A percentile compares a stretch with the other conserved stretches of the same genome.
These are phyloP conservation scores for Fusarium marasasianum DNA, from an alignment of 2,329 filamentous ascomycete species.

Conservation along the genomic window DNA sequence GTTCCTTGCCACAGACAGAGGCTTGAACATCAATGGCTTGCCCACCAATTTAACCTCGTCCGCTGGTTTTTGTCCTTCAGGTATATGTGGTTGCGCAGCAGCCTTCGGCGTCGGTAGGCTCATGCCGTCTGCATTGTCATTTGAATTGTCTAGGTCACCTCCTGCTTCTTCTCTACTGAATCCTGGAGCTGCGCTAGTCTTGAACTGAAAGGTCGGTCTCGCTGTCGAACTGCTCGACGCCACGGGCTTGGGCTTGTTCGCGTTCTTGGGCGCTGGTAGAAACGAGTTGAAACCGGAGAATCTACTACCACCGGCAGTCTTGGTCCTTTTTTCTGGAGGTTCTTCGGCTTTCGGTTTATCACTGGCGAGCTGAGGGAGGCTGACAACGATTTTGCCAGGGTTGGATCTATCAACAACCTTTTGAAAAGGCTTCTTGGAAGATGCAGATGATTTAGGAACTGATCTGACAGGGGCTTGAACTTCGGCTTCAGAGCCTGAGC, in stretches of 20 bases:
- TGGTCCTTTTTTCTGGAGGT: conserved; percentile 75
- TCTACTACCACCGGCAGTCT: conserved; percentile 64
- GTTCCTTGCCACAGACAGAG: conserved; percentile 83
- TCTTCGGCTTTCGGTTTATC: conserved; percentile 47
- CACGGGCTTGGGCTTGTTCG: conserved; percentile 46
- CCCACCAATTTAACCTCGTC: conserved; percentile 75
- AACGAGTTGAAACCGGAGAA: conserved; percentile 89
- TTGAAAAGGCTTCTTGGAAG: conserved; percentile 72
- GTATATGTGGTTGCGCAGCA: conserved; percentile 58
- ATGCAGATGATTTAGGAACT: conserved; percentile 46
- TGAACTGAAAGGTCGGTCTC: conserved; percentile 67
- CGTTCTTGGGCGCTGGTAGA: conserved; percentile 82
- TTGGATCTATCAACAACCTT: conserved; percentile 85
- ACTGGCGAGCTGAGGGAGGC: conserved; percentile 67
- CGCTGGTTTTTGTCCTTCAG: conserved; percentile 66
- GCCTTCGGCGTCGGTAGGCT: conserved; percentile 54
- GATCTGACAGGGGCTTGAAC: conserved; percentile 43
- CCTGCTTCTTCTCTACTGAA: conserved; percentile 72
- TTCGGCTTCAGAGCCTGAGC: conserved; percentile 70
- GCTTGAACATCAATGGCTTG: conserved; percentile 88
- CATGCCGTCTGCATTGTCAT: conserved; percentile 38
- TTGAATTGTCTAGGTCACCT: conserved; percentile 33
- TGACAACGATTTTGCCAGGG: conserved; percentile 85
- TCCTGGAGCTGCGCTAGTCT: conserved; percentile 83
- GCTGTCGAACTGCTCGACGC: conserved; percentile 34